phyloP scores from a whole-genome alignment of 2,329 filamentous ascomycete genomes.

The Pyrenochaeta sp. region DNA sequence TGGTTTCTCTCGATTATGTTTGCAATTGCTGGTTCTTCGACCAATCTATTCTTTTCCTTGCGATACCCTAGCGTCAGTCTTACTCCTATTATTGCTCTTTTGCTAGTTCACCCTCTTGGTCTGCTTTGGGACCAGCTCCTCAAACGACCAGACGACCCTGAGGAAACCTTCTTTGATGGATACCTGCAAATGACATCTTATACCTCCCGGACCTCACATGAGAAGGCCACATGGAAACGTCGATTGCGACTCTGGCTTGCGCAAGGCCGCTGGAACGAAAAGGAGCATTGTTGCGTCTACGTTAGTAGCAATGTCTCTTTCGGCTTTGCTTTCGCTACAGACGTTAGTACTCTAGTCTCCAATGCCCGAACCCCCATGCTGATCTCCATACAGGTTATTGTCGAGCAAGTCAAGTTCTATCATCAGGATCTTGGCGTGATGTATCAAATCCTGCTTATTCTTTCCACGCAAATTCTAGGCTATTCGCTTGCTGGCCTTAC shows the following conservation, averaged over 20 bases:
- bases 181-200: constrained; percentile 46
- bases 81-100: constrained; percentile 84
- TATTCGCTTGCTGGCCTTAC: constrained; percentile 87
- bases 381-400: constrained; percentile 67
- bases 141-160: constrained; percentile 66
- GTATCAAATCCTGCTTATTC: constrained; percentile 82
- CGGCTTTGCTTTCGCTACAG: constrained; percentile 87
- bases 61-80: constrained; percentile 91
- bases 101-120: constrained; percentile 85
- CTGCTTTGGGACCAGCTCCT: constrained; percentile 78
- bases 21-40: constrained; percentile 80
- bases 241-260: constrained; percentile 76
- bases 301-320: constrained; percentile 91
- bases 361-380: constrained; percentile 6
- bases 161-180: constrained; percentile 67
- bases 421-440: constrained; percentile 78
- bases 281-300: constrained; percentile 88
- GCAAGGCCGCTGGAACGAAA: constrained; percentile 85
- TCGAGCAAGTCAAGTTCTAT: constrained; percentile 90
- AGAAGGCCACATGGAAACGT: constrained; percentile 33
- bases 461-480: constrained; percentile 86
- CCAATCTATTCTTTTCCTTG: constrained; percentile 87
- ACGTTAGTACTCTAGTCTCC: constrained; percentile 57
- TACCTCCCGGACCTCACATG: constrained; percentile 13
- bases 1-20: constrained; percentile 83